Base-by-base conservation (phyloP, 192 early-diverging fungal species). In the Coemansia sp. region DNA sequence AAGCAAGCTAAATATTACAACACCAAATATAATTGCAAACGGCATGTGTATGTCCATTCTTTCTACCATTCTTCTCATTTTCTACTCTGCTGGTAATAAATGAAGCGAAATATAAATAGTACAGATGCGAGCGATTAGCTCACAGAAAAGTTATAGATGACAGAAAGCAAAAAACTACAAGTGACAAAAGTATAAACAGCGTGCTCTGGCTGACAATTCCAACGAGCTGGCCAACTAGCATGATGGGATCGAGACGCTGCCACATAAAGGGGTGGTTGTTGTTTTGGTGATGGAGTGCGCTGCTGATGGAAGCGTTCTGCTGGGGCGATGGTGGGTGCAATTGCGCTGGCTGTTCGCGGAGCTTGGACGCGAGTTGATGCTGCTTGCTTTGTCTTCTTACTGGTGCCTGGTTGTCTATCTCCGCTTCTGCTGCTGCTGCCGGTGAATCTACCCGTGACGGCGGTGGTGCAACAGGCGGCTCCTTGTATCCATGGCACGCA, bases 201-300 rank as follows among this genome's bases (percentile, higher is more conserved):
- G 63, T 60, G 51, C 57, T 68, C 29, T 52, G 61, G 51, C 72
- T 61, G 51, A 46, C 42, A 13, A 51, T n/a, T 8, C 60, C 67
- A 20, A 62, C 45, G 20, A 62, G 18, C 52, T 62, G 67, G 2
- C 37, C 30, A 15, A 42, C 28, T 13, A 69, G 52, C 59, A 42
- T 60, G 34, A 61, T 37, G 3, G 67, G 67, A 30, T 68, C 59
- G 18, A 57, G 55, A 34, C 31, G 55, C 30, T 57, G 55, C 55
- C 55, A 57, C 15, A 15, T 7, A 8, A 34, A 20, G 21, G 4
- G 8, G 55, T 33, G 15, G 30, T 57, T 18, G 55, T 57, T 57
- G 53, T 33, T 28, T n/a, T 30, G 30, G 52, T 53, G 7, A 30
- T 53, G 15, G 52, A 29, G 23, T 12, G 52, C 3, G 18, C 18